phyloP scores from a whole-genome alignment of 139 green algal species.

The Desmodesmus armatus region DNA sequence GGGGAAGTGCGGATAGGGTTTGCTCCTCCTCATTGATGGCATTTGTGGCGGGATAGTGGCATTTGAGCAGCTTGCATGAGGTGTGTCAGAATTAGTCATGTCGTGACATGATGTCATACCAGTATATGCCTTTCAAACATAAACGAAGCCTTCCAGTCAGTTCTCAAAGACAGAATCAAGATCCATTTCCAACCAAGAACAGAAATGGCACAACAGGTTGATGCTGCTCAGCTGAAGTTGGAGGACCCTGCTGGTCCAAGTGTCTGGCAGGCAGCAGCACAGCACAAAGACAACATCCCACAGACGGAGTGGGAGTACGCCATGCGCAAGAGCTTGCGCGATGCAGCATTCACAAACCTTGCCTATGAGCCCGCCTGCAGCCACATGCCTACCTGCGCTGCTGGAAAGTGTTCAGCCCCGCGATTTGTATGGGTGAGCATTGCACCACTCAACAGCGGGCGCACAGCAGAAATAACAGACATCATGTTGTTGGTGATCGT shows the following conservation, averaged over 20 bases:
- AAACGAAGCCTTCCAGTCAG: neutral
- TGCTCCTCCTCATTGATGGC: neutral
- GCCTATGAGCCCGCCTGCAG: constrained; percentile 78
- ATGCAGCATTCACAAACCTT: constrained; percentile 78
- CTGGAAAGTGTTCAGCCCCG: constrained; percentile 55
- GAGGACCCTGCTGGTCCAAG: neutral
- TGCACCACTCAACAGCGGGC: neutral
- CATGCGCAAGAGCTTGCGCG: constrained; percentile 73
- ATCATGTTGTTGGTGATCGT: neutral
- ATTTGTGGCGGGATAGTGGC: neutral
- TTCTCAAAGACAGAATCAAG: neutral
- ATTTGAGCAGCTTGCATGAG: neutral
- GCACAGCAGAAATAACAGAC: neutral
- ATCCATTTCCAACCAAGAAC: neutral
- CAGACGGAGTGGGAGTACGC: constrained; percentile 82
- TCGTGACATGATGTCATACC: neutral
- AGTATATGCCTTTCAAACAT: neutral
- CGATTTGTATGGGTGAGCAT: constrained; percentile 69
- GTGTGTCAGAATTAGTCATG: neutral
- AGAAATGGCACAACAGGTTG: neutral
- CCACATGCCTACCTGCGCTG: constrained; percentile 70
- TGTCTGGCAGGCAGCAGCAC: constrained; percentile 3
- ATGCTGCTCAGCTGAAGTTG: constrained; percentile 17
- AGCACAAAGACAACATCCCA: constrained; percentile 53
- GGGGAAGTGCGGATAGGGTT: neutral